Evolutionary conservation across 176 grass and related monocot species (phyloP).

Genomic region (Elymus sibiricus): DNA sequence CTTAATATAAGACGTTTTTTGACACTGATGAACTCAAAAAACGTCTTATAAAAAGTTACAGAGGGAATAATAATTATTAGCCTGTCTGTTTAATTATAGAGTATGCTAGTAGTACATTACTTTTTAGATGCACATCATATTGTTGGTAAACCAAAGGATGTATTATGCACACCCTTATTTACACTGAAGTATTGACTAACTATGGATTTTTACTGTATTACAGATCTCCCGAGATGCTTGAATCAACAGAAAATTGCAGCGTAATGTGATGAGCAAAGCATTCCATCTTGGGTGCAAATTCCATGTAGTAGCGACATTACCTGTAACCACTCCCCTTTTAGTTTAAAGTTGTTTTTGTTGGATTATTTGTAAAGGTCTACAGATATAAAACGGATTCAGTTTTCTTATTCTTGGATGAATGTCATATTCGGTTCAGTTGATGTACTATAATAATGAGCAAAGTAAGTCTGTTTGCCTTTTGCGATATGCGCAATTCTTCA

Average conservation of each 20-base stretch:
- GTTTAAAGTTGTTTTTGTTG: neutral
- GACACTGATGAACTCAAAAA: too few relatives aligned
- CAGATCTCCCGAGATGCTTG: conserved; percentile 85
- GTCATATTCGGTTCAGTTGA: neutral
- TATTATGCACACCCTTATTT: neutral
- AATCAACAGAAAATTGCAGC: conserved; percentile 54
- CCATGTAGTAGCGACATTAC: neutral
- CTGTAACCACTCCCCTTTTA: conserved; percentile 10
- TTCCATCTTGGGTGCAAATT: conserved; percentile 12
- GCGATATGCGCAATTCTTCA: neutral
- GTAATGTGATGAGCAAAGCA: conserved; percentile 54
- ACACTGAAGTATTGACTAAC: neutral
- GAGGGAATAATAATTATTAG: too few relatives aligned
- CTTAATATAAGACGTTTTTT: too few relatives aligned
- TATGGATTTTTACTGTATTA: neutral
- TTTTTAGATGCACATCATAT: neutral
- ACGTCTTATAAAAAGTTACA: too few relatives aligned
- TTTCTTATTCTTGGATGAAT: conserved; percentile 19
- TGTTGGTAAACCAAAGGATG: neutral
- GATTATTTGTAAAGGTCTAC: conserved; percentile 32
- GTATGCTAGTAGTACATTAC: neutral
- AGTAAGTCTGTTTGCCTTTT: neutral
- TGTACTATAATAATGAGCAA: conserved; percentile 12
- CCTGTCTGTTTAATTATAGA: neutral
- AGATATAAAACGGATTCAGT: conserved; percentile 8